Evolutionary conservation across 2,329 filamentous ascomycete species (phyloP).

Genomic region (Colletotrichum endophyticum): DNA sequence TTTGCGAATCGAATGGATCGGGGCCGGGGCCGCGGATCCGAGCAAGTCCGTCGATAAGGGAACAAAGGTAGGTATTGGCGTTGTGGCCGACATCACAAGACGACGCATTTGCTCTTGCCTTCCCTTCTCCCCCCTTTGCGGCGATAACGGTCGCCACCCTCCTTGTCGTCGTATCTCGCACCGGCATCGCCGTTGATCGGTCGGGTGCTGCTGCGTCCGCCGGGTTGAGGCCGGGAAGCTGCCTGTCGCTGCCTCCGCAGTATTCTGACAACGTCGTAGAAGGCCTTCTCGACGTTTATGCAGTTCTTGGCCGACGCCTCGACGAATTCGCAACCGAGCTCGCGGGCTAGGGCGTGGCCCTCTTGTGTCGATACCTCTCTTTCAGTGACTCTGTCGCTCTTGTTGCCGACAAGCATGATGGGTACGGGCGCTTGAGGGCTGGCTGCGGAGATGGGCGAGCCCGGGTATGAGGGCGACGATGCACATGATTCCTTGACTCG

Average conservation of each 20-base stretch:
- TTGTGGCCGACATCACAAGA: constrained; percentile 13
- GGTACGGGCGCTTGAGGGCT: constrained; percentile 74
- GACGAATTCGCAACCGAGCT: constrained; percentile 94
- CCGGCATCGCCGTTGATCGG: constrained; percentile 17
- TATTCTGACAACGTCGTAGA: constrained; percentile 95
- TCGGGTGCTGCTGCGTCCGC: constrained; percentile 18
- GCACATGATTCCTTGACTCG: constrained; percentile 91
- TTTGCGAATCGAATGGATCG: constrained; percentile 8
- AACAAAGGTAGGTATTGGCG: not conserved
- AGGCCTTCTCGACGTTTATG: constrained; percentile 97
- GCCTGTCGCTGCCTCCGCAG: constrained; percentile 81
- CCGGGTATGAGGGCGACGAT: constrained; percentile 77
- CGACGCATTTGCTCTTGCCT: constrained; percentile 23
- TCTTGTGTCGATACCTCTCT: constrained; percentile 97
- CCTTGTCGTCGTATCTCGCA: constrained; percentile 18
- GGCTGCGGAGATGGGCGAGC: constrained; percentile 70
- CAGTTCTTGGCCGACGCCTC: constrained; percentile 98
- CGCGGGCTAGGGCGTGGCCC: constrained; percentile 87
- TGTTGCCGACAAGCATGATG: constrained; percentile 83
- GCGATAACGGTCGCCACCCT: constrained; percentile 20
- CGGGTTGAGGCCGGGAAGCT: constrained; percentile 40
- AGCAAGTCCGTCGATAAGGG: constrained; percentile 10
- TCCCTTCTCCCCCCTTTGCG: constrained; percentile 17
- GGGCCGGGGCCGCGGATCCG: constrained; percentile 3
- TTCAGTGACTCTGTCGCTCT: constrained; percentile 95